Conservation (phyloP, 1,284 basidiomycete species). For the Heterobasidion irregulare region DNA sequence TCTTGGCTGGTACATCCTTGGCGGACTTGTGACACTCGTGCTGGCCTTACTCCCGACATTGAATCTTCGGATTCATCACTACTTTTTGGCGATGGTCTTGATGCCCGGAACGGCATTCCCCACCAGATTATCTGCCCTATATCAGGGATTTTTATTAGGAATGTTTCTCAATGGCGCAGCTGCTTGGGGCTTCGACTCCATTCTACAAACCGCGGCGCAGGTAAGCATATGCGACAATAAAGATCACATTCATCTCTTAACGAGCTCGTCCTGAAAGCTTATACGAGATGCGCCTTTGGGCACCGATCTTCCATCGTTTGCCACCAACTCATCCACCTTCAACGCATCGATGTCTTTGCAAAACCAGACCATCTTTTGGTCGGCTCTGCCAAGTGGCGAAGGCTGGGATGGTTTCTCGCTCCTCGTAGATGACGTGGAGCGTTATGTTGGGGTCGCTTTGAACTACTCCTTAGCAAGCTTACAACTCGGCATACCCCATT, state of each 20-base stretch:
- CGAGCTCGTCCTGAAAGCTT: conserved; percentile 32
- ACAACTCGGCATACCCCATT: conserved; percentile 62
- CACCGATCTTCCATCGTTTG: conserved; percentile 61
- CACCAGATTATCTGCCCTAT: conserved; percentile 70
- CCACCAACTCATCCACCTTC: conserved; percentile 63
- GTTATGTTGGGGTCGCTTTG: conserved; percentile 57
- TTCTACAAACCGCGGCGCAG: conserved; percentile 70
- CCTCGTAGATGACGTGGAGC: conserved; percentile 80
- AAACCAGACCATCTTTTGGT: conserved; percentile 62
- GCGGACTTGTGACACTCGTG: conserved; percentile 59
- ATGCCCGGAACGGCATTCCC: conserved; percentile 78
- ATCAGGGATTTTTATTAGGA: conserved; percentile 76
- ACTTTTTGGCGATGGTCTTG: conserved; percentile 68
- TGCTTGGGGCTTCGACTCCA: conserved; percentile 74
- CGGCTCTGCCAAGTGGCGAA: conserved; percentile 33
- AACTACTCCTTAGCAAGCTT: conserved; percentile 63
- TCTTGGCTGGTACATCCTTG: conserved; percentile 58
- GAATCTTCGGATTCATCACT: conserved; percentile 64
- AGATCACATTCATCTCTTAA: conserved; percentile 1
- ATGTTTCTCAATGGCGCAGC: conserved; percentile 75
- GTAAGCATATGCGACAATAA: conserved; percentile 25
- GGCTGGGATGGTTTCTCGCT: conserved; percentile 76
- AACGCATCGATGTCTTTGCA: conserved; percentile 44
- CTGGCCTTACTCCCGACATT: conserved; percentile 66
- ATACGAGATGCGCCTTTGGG: conserved; percentile 67